Percentiles rank a stretch among this genome's conserved stretches.
These are phyloP conservation scores for Candida broadrunensis DNA, from an alignment of 805 yeast genomes.

Conservation along the genomic window DNA sequence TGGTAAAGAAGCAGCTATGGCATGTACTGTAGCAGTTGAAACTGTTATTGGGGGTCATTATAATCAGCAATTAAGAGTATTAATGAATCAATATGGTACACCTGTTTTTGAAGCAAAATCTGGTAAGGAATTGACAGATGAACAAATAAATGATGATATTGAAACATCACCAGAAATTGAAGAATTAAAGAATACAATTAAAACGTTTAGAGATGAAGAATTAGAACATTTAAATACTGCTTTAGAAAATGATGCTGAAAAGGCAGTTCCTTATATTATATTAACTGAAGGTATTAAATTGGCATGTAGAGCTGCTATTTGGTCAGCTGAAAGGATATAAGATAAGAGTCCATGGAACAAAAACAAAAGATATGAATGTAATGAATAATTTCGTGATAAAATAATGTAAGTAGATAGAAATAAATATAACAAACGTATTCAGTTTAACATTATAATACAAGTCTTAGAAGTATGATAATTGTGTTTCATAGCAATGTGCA, in stretches of 20 bases:
- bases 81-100: constrained; percentile 63
- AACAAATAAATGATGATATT: constrained; percentile 19
- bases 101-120: constrained; percentile 34
- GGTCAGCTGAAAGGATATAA: constrained; percentile 77
- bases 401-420: too few species aligned
- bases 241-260: constrained; percentile 83
- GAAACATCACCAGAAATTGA: constrained; percentile 53
- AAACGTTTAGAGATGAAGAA: constrained; percentile 87
- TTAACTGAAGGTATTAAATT: constrained; percentile 83
- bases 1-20: constrained; percentile 98
- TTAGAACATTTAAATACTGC: constrained; percentile 95
- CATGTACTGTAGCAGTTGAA: constrained; percentile 98
- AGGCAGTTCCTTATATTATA: constrained; percentile 88
- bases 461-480: too few species aligned
- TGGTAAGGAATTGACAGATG: constrained; percentile 21
- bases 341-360: too few species aligned
- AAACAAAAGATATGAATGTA: too few species aligned
- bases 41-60: constrained; percentile 97
- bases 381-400: too few species aligned
- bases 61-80: constrained; percentile 79
- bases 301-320: constrained; percentile 84
- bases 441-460: too few species aligned
- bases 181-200: constrained; percentile 58
- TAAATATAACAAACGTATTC: too few species aligned
- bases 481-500: too few species aligned